Conservation (phyloP, 2,329 filamentous ascomycete species). For the Aspergillaceae sp. region DNA sequence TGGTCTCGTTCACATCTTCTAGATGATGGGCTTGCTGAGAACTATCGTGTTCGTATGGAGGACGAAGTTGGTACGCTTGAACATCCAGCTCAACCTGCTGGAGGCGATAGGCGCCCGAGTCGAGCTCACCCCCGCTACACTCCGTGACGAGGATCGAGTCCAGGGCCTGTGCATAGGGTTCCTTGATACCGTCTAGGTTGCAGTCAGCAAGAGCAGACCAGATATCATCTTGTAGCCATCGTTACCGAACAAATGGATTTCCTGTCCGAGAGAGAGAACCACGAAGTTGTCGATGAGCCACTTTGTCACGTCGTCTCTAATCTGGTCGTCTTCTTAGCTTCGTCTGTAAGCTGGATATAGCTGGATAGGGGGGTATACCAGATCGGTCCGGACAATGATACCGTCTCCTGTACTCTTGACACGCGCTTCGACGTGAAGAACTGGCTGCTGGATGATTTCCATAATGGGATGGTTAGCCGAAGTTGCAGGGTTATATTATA, state of each 20-base stretch:
- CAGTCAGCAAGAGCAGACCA: background rate
- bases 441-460: constrained; percentile 15
- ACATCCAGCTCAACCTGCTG: constrained; percentile 33
- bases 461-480: background rate
- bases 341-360: too few species aligned
- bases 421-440: constrained; percentile 33
- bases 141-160: constrained; percentile 31
- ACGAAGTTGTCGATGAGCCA: constrained; percentile 30
- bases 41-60: constrained; percentile 13
- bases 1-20: constrained; percentile 8
- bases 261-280: constrained; percentile 25
- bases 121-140: constrained; percentile 23
- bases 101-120: constrained; percentile 21
- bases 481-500: too few species aligned
- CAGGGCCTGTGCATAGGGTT: constrained; percentile 18
- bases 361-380: constrained; percentile 13
- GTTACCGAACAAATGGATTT: constrained; percentile 24
- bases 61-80: constrained; percentile 33
- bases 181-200: constrained; percentile 16
- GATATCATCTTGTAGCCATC: too few species aligned
- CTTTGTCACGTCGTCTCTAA: constrained; percentile 28
- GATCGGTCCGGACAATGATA: constrained; percentile 22
- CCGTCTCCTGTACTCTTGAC: constrained; percentile 19
- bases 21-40: constrained; percentile 13
- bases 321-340: constrained; percentile 11